Conservation (phyloP, 441 rosid species). For the Bocquillonia castaneifolia region DNA sequence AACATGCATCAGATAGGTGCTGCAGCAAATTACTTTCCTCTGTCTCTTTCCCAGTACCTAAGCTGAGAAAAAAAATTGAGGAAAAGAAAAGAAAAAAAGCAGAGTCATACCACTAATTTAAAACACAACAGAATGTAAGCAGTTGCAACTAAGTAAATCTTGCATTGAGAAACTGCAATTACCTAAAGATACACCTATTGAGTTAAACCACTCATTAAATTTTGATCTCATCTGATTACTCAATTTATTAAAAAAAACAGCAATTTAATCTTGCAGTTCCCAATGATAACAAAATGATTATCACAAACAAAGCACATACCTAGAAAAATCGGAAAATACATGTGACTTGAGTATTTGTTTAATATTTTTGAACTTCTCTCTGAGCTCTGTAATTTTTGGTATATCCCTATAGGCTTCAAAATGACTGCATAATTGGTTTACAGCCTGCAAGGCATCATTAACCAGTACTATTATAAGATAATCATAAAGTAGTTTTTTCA, state of each 20-base stretch:
- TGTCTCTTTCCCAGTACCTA: constrained; percentile 97
- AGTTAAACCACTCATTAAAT: neutral
- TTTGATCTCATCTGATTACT: neutral
- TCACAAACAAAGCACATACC: constrained; percentile 41
- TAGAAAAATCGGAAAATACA: constrained; percentile 92
- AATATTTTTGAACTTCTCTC: constrained; percentile 92
- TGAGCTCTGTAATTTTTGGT: constrained; percentile 95
- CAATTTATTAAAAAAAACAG: neutral
- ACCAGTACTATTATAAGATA: constrained; percentile 17
- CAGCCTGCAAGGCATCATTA: constrained; percentile 70
- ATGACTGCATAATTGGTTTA: constrained; percentile 94
- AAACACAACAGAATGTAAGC: neutral
- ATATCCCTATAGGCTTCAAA: constrained; percentile 96
- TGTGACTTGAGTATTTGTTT: constrained; percentile 96
- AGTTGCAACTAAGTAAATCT: neutral
- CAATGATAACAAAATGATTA: neutral
- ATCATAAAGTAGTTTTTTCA: neutral
- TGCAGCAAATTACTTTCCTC: constrained; percentile 88
- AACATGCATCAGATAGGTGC: constrained; percentile 91
- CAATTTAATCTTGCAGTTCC: neutral
- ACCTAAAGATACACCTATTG: neutral
- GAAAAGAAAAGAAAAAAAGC: constrained; percentile 4
- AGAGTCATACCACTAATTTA: neutral
- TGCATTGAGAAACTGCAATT: neutral
- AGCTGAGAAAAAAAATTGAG: constrained; percentile 51